These are phyloP conservation scores for Echinosphaeria canescens DNA, from an alignment of 2,329 filamentous ascomycete genomes.

Conservation along the genomic window DNA sequence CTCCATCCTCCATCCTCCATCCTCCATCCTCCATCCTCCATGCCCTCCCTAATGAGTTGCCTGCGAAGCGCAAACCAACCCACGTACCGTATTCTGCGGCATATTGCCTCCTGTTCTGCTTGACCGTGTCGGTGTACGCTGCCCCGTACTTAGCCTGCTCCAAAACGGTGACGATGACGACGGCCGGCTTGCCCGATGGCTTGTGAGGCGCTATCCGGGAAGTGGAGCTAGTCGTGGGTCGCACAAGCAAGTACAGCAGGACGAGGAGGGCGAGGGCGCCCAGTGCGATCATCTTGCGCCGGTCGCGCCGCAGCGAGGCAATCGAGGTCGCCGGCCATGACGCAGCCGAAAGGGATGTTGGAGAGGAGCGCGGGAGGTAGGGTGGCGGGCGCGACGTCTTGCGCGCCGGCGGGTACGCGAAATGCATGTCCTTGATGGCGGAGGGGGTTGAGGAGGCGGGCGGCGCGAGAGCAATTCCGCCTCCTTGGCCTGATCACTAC, in stretches of 20 bases:
- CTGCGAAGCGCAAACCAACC: not conserved
- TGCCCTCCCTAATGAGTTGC: not conserved
- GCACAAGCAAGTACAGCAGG: constrained; percentile 37
- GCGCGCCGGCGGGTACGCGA: constrained; percentile 71
- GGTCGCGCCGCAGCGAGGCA: constrained; percentile 23
- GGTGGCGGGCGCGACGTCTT: constrained; percentile 60
- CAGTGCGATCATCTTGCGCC: constrained; percentile 35
- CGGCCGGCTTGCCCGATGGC: constrained; percentile 32
- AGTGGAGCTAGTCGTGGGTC: constrained; percentile 8
- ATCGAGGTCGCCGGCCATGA: too few species aligned
- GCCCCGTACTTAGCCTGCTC: constrained; percentile 43
- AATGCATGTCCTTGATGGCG: constrained; percentile 64
- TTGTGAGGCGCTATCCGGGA: constrained; percentile 9
- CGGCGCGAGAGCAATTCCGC: too few species aligned
- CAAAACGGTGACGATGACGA: constrained; percentile 70
- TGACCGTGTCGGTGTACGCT: constrained; percentile 50
- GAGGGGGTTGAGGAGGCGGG: too few species aligned
- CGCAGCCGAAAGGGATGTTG: too few species aligned
- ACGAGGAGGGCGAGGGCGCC: constrained; percentile 29
- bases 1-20: too few species aligned
- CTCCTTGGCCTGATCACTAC: too few species aligned
- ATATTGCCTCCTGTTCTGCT: constrained; percentile 68
- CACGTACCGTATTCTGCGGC: constrained; percentile 63
- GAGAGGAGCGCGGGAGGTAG: constrained; percentile 41
- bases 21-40: too few species aligned